These are phyloP conservation scores for Starmera pachycereana DNA, from an alignment of 805 yeast species.

Conservation along the genomic window DNA sequence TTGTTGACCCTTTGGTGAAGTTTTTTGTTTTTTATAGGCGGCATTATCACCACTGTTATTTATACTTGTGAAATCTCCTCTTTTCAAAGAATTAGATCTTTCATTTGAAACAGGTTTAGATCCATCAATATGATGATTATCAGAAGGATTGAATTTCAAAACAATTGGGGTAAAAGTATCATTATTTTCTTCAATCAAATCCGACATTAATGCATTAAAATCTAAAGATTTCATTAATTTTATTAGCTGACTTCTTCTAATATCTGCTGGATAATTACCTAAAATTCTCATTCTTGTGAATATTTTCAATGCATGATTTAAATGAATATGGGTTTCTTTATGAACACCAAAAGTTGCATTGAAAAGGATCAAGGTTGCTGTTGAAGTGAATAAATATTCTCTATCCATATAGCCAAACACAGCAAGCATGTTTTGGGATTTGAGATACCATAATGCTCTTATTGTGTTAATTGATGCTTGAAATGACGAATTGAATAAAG, in stretches of 20 bases:
- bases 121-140: neutral
- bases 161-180: constrained; percentile 25
- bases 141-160: constrained; percentile 15
- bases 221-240: constrained; percentile 57
- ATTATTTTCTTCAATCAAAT: constrained; percentile 46
- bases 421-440: constrained; percentile 77
- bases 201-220: constrained; percentile 54
- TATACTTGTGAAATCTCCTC: constrained; percentile 4
- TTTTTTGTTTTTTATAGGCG: neutral
- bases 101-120: neutral
- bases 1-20: too few species aligned
- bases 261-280: constrained; percentile 74
- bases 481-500: constrained; percentile 63
- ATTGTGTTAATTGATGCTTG: constrained; percentile 75
- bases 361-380: constrained; percentile 62
- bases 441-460: constrained; percentile 60
- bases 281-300: constrained; percentile 67
- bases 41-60: constrained; percentile 5
- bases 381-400: constrained; percentile 68
- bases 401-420: constrained; percentile 82
- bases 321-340: constrained; percentile 59
- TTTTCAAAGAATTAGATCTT: constrained; percentile 1
- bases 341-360: constrained; percentile 78
- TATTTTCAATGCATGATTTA: constrained; percentile 61
- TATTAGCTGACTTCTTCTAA: constrained; percentile 61